Conservation (phyloP, 768 basidiomycete species). For the Leccinum ochraceum region DNA sequence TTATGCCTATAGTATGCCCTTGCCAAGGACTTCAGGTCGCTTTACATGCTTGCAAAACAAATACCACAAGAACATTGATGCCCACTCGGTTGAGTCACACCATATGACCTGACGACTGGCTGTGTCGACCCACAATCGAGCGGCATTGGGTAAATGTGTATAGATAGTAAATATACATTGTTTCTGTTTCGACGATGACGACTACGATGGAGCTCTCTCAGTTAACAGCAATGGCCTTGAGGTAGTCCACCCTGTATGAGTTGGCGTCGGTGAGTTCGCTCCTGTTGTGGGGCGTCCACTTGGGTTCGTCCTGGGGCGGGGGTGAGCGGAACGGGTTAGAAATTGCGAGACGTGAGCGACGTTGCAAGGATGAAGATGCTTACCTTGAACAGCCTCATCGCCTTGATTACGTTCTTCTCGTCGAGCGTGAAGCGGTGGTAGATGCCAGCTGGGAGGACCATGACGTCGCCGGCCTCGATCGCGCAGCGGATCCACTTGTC, state of each 20-base stretch:
- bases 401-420: conserved; percentile 67
- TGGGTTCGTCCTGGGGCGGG: conserved; percentile 75
- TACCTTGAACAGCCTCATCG: conserved; percentile 87
- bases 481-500: conserved; percentile 83
- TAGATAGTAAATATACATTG: conserved; percentile 1
- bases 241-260: conserved; percentile 59
- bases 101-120: too few relatives aligned
- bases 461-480: conserved; percentile 74
- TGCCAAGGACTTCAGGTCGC: background rate
- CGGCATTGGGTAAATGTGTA: background rate
- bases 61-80: too few relatives aligned
- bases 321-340: background rate
- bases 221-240: conserved; percentile 48
- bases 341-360: background rate
- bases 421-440: conserved; percentile 96
- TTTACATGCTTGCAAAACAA: background rate
- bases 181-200: background rate
- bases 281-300: conserved; percentile 83
- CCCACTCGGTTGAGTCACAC: too few relatives aligned
- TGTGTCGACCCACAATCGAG: background rate
- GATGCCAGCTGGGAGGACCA: conserved; percentile 87
- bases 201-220: conserved; percentile 1
- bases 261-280: conserved; percentile 62
- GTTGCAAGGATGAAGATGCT: conserved; percentile 9
- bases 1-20: background rate